Evolutionary conservation across 805 yeast species (phyloP), one percentile per base, ranked within the genome.

Genomic region (Sugiyamaella lignohabitans): DNA sequence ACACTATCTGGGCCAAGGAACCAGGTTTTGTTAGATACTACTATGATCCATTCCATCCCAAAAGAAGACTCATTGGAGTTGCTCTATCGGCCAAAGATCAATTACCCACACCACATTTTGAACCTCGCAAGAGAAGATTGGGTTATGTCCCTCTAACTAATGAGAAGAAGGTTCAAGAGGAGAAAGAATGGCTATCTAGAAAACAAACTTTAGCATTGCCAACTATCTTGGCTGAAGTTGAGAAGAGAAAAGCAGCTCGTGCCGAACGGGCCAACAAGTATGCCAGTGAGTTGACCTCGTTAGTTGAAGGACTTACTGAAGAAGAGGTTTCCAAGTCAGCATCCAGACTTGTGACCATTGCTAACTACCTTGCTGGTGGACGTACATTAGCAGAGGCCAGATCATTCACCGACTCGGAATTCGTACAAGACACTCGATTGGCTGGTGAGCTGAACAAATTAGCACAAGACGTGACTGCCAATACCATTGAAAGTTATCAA

Each of bases 31-130:
- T 91, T 24, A 78, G 94, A 53, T 93, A 78, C 67, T 93, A 93
- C 66, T 69, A 82, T 51, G 96, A 93, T 70, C 98, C 98, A 3
- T 93, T 93, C 74, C 98, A 93, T 61, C 97, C 98, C 38, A 78
- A 80, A 63, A 80, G 97, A 62, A 84, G 81, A 61, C 87, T 86
- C 61, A 84, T 88, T 53, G 98, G 98, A 35, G 80, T 93, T 34
- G 88, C 95, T 0, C 72, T 93, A 43, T 69, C 68, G 34, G 73
- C 74, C 49, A 84, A 80, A 1, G 66, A 76, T 30, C 69, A 71
- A 51, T 74, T 91, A 32, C 98, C 98, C 37, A 80, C 87, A 14
- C 85, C 91, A 4, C 98, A 93, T 64, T 91, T 89, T 65, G 83
- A 73, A n/a, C 96, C 98, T 38, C 75, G 88, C 40, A 70, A 77